These are phyloP conservation scores for Fusarium circinatum DNA, from an alignment of 2,329 filamentous ascomycete species.

Conservation along the genomic window DNA sequence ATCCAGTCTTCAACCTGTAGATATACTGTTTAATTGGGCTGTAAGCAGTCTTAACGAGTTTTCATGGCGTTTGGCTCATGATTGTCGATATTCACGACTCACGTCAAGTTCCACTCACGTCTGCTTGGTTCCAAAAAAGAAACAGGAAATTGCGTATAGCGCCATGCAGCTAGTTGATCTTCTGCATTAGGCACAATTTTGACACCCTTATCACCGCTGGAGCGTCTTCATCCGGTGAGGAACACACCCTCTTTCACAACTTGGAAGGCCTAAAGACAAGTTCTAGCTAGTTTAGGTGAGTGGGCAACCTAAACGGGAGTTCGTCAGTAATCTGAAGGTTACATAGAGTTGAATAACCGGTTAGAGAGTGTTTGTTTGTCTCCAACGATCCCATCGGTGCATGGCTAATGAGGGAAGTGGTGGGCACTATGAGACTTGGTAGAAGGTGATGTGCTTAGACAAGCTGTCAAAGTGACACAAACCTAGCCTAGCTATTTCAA, in stretches of 20 bases:
- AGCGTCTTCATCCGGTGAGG: not conserved
- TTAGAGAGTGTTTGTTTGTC: not conserved
- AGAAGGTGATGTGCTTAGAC: not conserved
- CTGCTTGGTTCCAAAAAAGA: not conserved
- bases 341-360: too few species aligned
- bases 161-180: not conserved
- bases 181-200: not conserved
- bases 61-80: constrained; percentile 1
- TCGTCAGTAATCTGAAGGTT: not conserved
- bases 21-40: not conserved
- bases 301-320: not conserved
- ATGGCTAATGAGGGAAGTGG: not conserved
- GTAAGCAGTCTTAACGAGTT: too few species aligned
- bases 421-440: not conserved
- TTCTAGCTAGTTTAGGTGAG: not conserved
- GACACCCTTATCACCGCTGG: not conserved
- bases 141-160: not conserved
- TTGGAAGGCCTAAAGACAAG: not conserved
- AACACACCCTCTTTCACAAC: not conserved
- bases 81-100: not conserved
- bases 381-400: not conserved
- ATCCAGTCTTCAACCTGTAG: too few species aligned
- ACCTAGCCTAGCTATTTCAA: too few species aligned
- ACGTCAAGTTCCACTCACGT: not conserved
- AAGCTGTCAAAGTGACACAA: not conserved